Evolutionary conservation across 2,329 filamentous ascomycete genomes (phyloP), one percentile per base, ranked within the genome.

Genomic region (Dactylellina cionopaga): DNA sequence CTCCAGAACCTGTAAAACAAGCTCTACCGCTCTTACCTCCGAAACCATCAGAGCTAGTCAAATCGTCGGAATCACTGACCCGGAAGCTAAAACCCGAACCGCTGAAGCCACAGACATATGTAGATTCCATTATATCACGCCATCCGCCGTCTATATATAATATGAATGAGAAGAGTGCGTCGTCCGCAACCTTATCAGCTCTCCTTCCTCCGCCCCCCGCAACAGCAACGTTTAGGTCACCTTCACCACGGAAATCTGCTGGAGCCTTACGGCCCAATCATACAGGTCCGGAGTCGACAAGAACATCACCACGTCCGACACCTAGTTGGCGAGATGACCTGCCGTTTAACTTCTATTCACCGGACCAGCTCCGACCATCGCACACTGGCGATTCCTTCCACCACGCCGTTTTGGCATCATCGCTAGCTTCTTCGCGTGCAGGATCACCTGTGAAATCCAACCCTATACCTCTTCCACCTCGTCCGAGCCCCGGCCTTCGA

Each of bases 361-460:
- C 58, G 52, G 66, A 56, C 1, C 25, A 17, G 17, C 41, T 71
- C 33, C 58, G 66, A n/a, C 69, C 69, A 17, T 65, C 59, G 2
- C 69, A 73, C 25, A 73, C 69, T 0, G 69, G 69, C 4, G 69
- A 73, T 10, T 58, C 46, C 4, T 39, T 60, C 19, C 35, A 43
- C 17, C 62, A 73, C 37, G 69, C 69, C 4, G 47, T 56, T 13
- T 22, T 64, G 5, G 69, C 69, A 9, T 73, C 69, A 0, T 73
- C 69, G 6, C 55, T 73, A 13, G 69, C 69, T 27, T 73, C 62
- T 9, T 73, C 69, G 15, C 59, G 69, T 2, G 69, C 60, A 2
- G 52, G 27, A 25, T 73, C 69, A 4, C 69, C 69, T 3, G 69
- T 66, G 15, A 73, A 73, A 60, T 65, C 69, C n/a, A 73, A 56